Conservation (phyloP, 2,329 filamentous ascomycete species). For the Teratosphaeria epicoccoides region DNA sequence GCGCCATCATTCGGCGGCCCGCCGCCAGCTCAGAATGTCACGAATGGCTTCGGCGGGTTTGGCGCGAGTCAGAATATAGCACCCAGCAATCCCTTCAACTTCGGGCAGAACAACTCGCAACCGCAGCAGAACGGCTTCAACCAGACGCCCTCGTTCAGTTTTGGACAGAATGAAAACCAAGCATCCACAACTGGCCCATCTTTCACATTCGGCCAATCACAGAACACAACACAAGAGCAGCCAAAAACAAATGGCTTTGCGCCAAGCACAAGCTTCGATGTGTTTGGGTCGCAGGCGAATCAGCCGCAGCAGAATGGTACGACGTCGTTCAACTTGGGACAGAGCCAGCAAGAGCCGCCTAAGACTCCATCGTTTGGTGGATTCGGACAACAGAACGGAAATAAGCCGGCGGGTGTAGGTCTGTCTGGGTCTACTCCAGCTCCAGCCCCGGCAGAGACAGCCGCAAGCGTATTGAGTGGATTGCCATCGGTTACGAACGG, state of each 20-base stretch:
- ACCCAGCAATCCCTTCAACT: not conserved
- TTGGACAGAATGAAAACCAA: slow-evolving; percentile 1
- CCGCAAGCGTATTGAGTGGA: slow-evolving; percentile 4
- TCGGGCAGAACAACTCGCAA: slow-evolving; percentile 4
- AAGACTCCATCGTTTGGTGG: not conserved
- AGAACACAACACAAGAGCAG: slow-evolving; percentile 5
- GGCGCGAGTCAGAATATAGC: not conserved
- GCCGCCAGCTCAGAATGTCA: slow-evolving; percentile 3
- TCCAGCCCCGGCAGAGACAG: slow-evolving; percentile 1
- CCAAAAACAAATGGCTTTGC: slow-evolving; percentile 6
- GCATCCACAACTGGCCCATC: slow-evolving; percentile 4
- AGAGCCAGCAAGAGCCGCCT: slow-evolving; percentile 3
- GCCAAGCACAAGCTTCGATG: slow-evolving; percentile 3
- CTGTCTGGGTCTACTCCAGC: not conserved
- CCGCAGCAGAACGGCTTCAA: slow-evolving; percentile 7
- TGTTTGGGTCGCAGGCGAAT: slow-evolving; percentile 3
- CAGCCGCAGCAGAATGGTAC: slow-evolving; percentile 6
- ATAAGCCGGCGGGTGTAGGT: not conserved
- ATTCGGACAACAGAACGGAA: slow-evolving; percentile 3
- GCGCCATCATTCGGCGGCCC: slow-evolving; percentile 4
- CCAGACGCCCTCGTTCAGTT: slow-evolving; percentile 4
- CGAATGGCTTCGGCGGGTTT: slow-evolving; percentile 7
- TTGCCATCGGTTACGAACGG: not conserved
- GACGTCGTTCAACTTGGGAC: slow-evolving; percentile 9
- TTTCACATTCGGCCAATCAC: slow-evolving; percentile 11